Percentiles rank a stretch among this genome's conserved stretches.
Conservation (phyloP, 148 eudicot genomes). For the Camellia sinensis region DNA sequence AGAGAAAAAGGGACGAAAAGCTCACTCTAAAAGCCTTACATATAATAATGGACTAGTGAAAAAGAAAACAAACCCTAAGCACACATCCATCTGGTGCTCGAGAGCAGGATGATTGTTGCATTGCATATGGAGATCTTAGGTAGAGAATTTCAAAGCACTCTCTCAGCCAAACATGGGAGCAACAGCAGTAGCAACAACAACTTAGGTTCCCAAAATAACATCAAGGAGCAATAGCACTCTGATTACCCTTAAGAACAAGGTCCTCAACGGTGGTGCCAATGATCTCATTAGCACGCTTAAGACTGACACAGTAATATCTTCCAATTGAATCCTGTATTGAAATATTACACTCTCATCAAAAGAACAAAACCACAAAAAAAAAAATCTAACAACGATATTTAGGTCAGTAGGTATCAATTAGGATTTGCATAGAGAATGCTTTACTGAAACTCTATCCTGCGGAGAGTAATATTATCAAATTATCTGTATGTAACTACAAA, state of each 20-base stretch:
- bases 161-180: neutral
- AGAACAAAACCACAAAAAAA: neutral
- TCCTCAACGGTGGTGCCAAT: conserved; percentile 85
- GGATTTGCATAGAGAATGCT: neutral
- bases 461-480: too few relatives aligned
- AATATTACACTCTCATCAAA: neutral
- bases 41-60: neutral
- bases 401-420: neutral
- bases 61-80: neutral
- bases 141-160: neutral
- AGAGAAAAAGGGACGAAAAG: neutral
- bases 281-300: conserved; percentile 82
- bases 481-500: too few relatives aligned
- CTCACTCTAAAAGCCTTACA: neutral
- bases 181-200: too few relatives aligned
- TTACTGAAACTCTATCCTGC: neutral
- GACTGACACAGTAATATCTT: conserved; percentile 58
- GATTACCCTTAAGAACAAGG: conserved; percentile 60
- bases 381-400: neutral
- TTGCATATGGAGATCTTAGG: too few relatives aligned
- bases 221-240: conserved; percentile 24
- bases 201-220: conserved; percentile 2
- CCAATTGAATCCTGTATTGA: conserved; percentile 66
- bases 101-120: neutral
- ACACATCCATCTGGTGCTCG: neutral